Conservation (phyloP, 805 yeast species). For the Myxozyma mucilagina region DNA sequence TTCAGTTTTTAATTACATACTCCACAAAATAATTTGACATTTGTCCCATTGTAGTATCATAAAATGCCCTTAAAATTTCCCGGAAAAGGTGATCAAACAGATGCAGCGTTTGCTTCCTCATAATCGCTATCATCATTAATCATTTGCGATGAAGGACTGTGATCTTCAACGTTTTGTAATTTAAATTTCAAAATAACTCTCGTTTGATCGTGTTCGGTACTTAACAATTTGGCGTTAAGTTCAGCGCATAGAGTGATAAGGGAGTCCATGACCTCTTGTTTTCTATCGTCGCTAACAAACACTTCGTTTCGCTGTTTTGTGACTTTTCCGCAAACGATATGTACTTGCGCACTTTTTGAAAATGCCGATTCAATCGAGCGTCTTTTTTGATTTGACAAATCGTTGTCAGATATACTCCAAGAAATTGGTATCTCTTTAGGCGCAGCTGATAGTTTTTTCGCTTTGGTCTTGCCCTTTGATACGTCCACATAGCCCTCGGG, state of each 20-base stretch:
- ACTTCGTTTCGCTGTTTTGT: background rate
- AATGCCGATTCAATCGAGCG: background rate
- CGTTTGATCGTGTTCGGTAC: background rate
- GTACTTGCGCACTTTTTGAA: background rate
- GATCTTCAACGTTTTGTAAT: background rate
- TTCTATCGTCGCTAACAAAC: background rate
- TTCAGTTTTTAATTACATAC: background rate
- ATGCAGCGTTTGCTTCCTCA: background rate
- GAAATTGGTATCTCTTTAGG: conserved; percentile 1
- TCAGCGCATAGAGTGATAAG: background rate
- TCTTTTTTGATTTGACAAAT: background rate
- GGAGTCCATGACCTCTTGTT: background rate
- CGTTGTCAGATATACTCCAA: background rate
- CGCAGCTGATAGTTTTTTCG: background rate
- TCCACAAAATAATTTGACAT: background rate
- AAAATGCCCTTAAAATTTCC: background rate
- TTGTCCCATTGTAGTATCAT: background rate
- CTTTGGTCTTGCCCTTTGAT: background rate
- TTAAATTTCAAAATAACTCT: background rate
- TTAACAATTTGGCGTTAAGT: background rate
- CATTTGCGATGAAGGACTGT: background rate
- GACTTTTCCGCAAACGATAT: background rate
- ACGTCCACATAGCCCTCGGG: background rate
- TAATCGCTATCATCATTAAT: background rate
- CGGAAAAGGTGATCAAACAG: background rate